These are phyloP conservation scores for Colletotrichum euphorbiae DNA, from an alignment of 2,329 filamentous ascomycete species.

Conservation along the genomic window DNA sequence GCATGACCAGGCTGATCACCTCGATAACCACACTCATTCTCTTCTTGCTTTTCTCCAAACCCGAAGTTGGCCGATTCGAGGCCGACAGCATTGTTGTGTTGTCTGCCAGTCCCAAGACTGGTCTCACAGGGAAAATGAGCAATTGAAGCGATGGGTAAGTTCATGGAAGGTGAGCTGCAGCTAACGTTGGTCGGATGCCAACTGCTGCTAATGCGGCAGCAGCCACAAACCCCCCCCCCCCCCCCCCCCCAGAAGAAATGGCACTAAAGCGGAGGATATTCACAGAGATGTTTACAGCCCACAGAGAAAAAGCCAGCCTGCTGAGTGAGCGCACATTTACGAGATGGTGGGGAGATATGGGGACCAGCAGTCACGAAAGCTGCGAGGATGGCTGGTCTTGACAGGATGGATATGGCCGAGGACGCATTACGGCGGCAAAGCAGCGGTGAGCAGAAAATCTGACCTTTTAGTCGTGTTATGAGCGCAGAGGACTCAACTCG, in stretches of 20 bases:
- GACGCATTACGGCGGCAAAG: slow-evolving; percentile 31
- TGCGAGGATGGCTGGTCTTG: slow-evolving; percentile 20
- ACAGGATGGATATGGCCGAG: slow-evolving; percentile 17
- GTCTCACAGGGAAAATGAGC: neutral
- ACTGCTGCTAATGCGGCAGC: no score
- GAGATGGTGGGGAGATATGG: slow-evolving; percentile 29
- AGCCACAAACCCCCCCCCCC: no score
- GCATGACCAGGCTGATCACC: neutral
- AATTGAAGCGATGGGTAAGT: neutral
- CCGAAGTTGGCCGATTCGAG: neutral
- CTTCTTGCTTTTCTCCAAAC: neutral
- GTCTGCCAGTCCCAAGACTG: neutral
- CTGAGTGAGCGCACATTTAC: slow-evolving; percentile 31
- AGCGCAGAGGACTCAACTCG: slow-evolving; percentile 1
- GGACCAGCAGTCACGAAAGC: slow-evolving; percentile 12
- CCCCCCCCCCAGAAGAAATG: neutral
- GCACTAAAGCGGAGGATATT: slow-evolving; percentile 1
- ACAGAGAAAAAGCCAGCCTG: neutral
- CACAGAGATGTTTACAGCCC: neutral
- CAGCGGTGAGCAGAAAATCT: slow-evolving; percentile 40
- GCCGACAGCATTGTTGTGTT: neutral
- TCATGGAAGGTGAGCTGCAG: neutral
- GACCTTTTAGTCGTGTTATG: slow-evolving; percentile 9
- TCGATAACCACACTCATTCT: neutral
- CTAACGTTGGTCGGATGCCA: neutral